phyloP scores from a whole-genome alignment of 345 rosid genomes.

The Luvunga scandens region DNA sequence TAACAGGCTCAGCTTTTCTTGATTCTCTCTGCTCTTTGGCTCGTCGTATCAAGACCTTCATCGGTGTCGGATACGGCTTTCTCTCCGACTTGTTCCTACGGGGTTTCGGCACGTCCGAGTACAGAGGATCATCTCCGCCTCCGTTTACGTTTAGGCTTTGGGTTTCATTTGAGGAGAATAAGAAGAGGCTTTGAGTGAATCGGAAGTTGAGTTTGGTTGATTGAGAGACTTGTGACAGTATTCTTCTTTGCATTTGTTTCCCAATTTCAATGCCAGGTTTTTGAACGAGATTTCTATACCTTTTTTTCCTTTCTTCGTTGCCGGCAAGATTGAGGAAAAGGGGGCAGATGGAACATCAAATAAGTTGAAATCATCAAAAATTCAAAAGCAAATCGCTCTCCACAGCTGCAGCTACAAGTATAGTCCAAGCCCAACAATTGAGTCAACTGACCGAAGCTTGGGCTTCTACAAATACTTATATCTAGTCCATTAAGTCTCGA shows the following conservation, averaged over 20 bases:
- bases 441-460: no score
- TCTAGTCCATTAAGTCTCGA: no score
- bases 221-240: slow-evolving; percentile 20
- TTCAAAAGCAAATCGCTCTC: no score
- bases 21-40: slow-evolving; percentile 68
- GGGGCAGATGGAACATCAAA: not conserved
- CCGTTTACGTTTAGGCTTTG: not conserved
- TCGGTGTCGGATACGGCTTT: slow-evolving; percentile 77
- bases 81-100: slow-evolving; percentile 70
- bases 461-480: no score
- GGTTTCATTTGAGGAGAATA: slow-evolving; percentile 18
- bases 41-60: slow-evolving; percentile 60
- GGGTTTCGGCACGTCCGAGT: slow-evolving; percentile 67
- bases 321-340: not conserved
- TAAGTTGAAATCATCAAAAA: no score
- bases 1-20: slow-evolving; percentile 65
- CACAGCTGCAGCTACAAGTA: no score
- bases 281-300: not conserved
- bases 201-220: slow-evolving; percentile 10
- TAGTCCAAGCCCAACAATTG: no score
- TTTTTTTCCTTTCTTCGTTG: not conserved
- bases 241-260: slow-evolving; percentile 35
- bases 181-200: slow-evolving; percentile 21
- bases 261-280: not conserved
- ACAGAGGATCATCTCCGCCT: slow-evolving; percentile 37